Evolutionary conservation across 2,329 filamentous ascomycete species (phyloP).

Genomic region (Rachicladosporium sp.): DNA sequence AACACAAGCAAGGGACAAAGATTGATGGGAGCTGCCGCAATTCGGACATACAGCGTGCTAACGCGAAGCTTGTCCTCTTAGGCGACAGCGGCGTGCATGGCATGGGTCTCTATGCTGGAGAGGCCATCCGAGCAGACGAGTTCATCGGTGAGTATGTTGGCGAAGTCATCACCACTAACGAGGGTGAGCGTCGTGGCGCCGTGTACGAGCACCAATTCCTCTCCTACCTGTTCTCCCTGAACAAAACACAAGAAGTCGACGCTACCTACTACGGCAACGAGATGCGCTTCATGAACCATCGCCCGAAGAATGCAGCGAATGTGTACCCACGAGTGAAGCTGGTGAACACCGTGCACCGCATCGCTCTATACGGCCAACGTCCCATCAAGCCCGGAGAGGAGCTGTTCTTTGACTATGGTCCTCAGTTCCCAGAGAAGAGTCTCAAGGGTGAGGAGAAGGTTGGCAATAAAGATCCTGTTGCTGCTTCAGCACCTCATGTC

Average conservation of each 20-base stretch:
- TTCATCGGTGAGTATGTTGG: constrained; percentile 74
- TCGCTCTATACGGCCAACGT: constrained; percentile 57
- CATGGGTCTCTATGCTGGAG: constrained; percentile 62
- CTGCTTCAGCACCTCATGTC: constrained; percentile 11
- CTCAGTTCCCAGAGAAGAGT: constrained; percentile 16
- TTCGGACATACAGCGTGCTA: constrained; percentile 55
- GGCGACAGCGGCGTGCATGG: constrained; percentile 62
- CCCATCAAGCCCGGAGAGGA: constrained; percentile 62
- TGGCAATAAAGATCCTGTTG: constrained; percentile 8
- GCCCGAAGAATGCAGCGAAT: constrained; percentile 42
- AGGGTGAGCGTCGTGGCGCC: constrained; percentile 57
- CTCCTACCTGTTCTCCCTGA: constrained; percentile 49
- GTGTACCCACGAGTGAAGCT: constrained; percentile 57
- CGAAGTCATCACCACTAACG: constrained; percentile 59
- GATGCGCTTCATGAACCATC: constrained; percentile 74
- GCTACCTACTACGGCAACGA: constrained; percentile 68
- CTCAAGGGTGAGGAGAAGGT: too few relatives aligned
- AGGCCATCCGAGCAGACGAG: constrained; percentile 52
- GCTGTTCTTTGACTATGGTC: constrained; percentile 68
- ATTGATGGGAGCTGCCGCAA: constrained; percentile 56
- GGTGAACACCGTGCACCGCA: constrained; percentile 61
- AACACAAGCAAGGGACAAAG: constrained; percentile 45
- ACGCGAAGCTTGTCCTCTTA: constrained; percentile 52
- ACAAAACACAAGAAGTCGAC: constrained; percentile 48
- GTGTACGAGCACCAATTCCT: constrained; percentile 49